These are phyloP conservation scores for Aureobasidium melanogenum DNA, from an alignment of 2,329 filamentous ascomycete genomes.

Conservation along the genomic window DNA sequence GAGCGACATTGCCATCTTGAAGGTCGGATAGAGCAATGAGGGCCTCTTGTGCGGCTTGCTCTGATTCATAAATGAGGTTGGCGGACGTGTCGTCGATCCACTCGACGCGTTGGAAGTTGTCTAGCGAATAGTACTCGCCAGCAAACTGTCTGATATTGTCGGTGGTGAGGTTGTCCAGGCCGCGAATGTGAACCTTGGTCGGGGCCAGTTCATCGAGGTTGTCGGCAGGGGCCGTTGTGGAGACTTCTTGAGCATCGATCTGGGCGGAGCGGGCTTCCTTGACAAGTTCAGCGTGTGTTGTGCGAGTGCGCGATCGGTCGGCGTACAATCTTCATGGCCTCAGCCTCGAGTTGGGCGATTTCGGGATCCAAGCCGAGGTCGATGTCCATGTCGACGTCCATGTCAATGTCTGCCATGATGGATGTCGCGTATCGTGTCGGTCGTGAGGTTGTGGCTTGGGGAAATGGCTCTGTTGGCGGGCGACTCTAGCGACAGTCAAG, in stretches of 20 bases:
- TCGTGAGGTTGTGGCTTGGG: background rate
- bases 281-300: conserved; percentile 13
- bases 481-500: conserved; percentile 7
- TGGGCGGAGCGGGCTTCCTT: conserved; percentile 15
- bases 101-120: conserved; percentile 58
- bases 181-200: conserved; percentile 73
- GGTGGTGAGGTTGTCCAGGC: conserved; percentile 73
- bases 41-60: conserved; percentile 45
- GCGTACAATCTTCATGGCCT: conserved; percentile 18
- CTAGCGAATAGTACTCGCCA: conserved; percentile 52
- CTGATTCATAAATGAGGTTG: conserved; percentile 66
- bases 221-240: conserved; percentile 22
- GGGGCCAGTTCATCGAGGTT: conserved; percentile 29
- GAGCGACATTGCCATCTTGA: conserved; percentile 19
- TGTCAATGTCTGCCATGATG: conserved; percentile 22
- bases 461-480: background rate
- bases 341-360: conserved; percentile 23
- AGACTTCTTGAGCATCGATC: conserved; percentile 25
- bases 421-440: background rate
- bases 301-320: background rate
- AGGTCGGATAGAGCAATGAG: conserved; percentile 37
- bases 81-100: conserved; percentile 94
- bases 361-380: conserved; percentile 23
- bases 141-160: conserved; percentile 66
- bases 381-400: conserved; percentile 26